Evolutionary conservation across 306 rosid genomes (phyloP).

Genomic region (Rosa chinensis): DNA sequence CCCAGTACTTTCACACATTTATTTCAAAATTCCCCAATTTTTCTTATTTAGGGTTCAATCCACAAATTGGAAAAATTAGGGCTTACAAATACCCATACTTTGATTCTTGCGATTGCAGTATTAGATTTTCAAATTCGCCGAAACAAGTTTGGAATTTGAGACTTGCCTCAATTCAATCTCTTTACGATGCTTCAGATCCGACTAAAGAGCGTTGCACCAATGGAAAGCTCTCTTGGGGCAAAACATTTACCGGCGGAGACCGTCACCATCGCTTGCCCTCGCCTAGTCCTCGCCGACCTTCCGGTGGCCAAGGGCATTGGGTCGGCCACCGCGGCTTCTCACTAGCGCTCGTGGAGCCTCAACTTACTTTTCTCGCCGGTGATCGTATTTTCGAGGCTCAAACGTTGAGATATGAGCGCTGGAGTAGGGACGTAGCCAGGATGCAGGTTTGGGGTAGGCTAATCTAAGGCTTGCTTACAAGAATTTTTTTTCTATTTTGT

Average conservation of each 20-base stretch:
- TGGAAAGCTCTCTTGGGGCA: slow-evolving; percentile 57
- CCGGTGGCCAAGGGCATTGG: slow-evolving; percentile 98
- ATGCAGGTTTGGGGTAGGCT: no score
- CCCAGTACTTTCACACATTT: no score
- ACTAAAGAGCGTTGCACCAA: slow-evolving; percentile 63
- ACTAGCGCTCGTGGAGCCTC: no score
- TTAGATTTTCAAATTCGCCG: no score
- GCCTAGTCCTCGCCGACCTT: slow-evolving; percentile 91
- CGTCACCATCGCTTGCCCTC: slow-evolving; percentile 95
- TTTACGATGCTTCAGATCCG: slow-evolving; percentile 87
- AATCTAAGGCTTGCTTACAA: no score
- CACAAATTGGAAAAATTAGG: background rate
- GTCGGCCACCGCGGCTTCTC: slow-evolving; percentile 61
- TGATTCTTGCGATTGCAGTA: no score
- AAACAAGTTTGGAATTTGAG: background rate
- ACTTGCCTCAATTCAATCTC: background rate
- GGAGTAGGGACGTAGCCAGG: no score
- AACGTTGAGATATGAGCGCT: no score
- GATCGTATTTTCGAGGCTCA: no score
- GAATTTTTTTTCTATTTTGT: no score
- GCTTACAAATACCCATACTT: background rate
- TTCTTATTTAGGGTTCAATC: background rate
- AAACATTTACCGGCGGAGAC: slow-evolving; percentile 64
- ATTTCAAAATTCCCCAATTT: no score
- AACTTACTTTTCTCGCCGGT: no score